Base-by-base conservation (phyloP, 768 basidiomycete species). In the Leucosporidium yakuticum region DNA sequence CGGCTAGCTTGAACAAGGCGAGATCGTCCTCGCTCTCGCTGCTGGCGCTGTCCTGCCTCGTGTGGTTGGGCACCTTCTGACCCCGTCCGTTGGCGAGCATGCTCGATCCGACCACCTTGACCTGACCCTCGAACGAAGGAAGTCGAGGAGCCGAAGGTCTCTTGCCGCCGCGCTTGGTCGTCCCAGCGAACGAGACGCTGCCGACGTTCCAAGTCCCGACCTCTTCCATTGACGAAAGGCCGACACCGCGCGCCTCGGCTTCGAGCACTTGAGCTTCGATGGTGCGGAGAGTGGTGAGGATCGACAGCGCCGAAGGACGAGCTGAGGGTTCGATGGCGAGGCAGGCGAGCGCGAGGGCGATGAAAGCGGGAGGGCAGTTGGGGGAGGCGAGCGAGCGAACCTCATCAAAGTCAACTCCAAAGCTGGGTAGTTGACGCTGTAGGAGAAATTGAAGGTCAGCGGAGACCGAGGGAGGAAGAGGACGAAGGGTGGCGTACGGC, bases 231-330 rank as follows among this genome's bases (percentile, higher is more conserved):
- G 57, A 36, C 23, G 31, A n/a, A 14, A 63, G 60, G 27, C 68
- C 53, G 53, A 51, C 34, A 1, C 60, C 67, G 20, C 23, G 48
- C 29, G 64, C 63, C 3, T 69, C 70, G 20, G 44, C 36, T 25
- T 69, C 67, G 12, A 94, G 80, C 5, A 98, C 86, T 72, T 94
- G 89, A 0, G 86, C 83, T 79, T 99, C 96, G 55, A 98, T 91
- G 6, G 81, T 81, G 19, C 87, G 81, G 17, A 99, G 82, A 20
- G 87, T 82, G 17, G 87, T 85, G n/a, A 99, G 83, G 68, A 99
- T 88, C 31, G 84, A 82, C 19, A 87, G 83, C 39, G 89, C 92
- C 4, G 82, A 85, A 0, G 95, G 95, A 8, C 95, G 85, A 29
- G 80, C 79, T 2, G 81, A 70, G 0, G 92, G 90, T 63, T 89